Conservation (phyloP, 129 eudicot genomes). For the Silybum marianum region DNA sequence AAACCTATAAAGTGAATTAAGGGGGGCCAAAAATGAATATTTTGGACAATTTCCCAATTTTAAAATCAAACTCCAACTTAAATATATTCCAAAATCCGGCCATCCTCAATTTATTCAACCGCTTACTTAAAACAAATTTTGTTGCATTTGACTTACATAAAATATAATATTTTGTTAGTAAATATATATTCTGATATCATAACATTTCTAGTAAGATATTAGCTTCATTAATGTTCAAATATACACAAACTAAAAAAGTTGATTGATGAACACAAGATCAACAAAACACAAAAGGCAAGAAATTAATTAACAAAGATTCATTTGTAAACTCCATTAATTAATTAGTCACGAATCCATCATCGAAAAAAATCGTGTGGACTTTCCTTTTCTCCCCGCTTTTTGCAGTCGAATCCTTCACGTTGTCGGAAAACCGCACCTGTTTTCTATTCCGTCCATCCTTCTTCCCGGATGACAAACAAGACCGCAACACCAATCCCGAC, state of each 20-base stretch:
- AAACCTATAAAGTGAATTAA: too few relatives aligned
- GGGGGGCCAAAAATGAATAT: too few relatives aligned
- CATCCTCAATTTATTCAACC: too few relatives aligned
- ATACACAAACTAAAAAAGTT: neutral
- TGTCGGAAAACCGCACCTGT: conserved; percentile 52
- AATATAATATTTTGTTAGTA: too few relatives aligned
- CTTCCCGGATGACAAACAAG: conserved; percentile 51
- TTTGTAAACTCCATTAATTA: neutral
- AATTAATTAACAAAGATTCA: neutral
- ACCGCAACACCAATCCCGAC: conserved; percentile 18
- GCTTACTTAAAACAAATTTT: too few relatives aligned
- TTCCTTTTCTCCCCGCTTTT: conserved; percentile 34
- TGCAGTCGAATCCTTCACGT: conserved; percentile 41
- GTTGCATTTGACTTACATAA: too few relatives aligned
- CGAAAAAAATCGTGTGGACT: neutral
- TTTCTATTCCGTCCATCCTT: conserved; percentile 37
- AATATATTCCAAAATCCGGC: too few relatives aligned
- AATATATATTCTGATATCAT: too few relatives aligned
- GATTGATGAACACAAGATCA: neutral
- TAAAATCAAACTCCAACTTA: too few relatives aligned
- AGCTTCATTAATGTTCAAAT: neutral
- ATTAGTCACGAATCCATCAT: neutral
- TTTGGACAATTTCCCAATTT: too few relatives aligned
- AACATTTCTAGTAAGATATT: neutral
- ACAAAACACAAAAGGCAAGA: neutral